Evolutionary conservation across 768 basidiomycete species (phyloP), one percentile per base, ranked within the genome.

Genomic region (Hericium alpestre): DNA sequence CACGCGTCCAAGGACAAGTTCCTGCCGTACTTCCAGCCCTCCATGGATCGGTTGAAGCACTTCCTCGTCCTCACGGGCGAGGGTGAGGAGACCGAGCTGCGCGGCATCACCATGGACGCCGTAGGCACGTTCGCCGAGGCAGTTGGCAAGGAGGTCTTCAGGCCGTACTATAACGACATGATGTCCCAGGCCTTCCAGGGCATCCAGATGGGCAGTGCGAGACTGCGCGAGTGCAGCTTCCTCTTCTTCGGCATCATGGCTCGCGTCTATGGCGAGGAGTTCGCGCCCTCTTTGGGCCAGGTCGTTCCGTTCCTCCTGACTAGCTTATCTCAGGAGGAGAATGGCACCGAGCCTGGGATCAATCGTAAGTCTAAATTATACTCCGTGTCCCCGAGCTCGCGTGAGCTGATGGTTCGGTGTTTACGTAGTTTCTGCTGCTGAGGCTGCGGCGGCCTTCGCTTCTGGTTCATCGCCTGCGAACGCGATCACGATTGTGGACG

Each of bases 221-320:
- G 93, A 59, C 76, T 98, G 59, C 79, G 90, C 65, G 96, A 99
- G 70, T 96, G 93, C 72, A 90, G 87, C 66, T 98, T 96, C 83
- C 75, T 99, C 62, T 97, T 97, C 83, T 98, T 98, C 65, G 92
- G 93, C 56, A 93, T 95, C 61, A 94, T 99, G 89, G 90, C 93
- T n/a, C 81, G 88, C 51, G 93, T 99, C 16, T 99, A 96, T 66
- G 90, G 83, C 51, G 91, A 91, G 57, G 93, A 98, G 65, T 98
- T 98, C 64, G 86, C 92, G 1, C 78, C 79, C 2, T 97, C 93
- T 72, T 80, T 98, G 38, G 80, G 84, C 8, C 82, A 79, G 59
- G 91, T 97, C 59, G 82, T 99, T 32, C 93, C 94, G 25, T 79
- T 90, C 51, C 79, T 99, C 61, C 67, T 98, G 62, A 74, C 75